Evolutionary conservation across 78 protist genomes (phyloP).

Genomic region (Goniomonas avonlea): DNA sequence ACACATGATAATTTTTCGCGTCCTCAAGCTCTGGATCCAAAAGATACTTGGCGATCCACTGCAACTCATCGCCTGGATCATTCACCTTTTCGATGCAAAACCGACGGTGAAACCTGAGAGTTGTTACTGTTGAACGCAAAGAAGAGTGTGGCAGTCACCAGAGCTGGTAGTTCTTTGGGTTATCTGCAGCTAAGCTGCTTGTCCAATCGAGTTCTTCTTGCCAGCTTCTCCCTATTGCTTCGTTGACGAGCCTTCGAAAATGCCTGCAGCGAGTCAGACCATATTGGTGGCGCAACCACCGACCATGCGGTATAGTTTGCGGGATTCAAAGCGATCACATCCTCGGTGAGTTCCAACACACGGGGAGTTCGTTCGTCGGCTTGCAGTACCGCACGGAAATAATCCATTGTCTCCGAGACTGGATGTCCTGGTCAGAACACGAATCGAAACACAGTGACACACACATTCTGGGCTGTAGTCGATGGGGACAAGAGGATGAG

Average conservation of each 20-base stretch:
- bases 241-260: constrained; percentile 45
- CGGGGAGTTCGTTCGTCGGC: constrained; percentile 54
- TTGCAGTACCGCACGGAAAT: constrained; percentile 71
- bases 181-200: constrained; percentile 38
- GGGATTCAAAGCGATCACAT: constrained; percentile 56
- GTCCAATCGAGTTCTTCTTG: constrained; percentile 53
- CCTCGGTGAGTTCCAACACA: constrained; percentile 55
- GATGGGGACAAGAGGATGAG: constrained; percentile 67
- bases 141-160: constrained; percentile 48
- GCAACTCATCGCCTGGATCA: constrained; percentile 43
- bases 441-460: background rate
- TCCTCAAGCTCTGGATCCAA: constrained; percentile 40
- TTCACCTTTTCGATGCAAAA: constrained; percentile 34
- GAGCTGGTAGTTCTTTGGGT: constrained; percentile 82
- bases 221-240: background rate
- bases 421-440: background rate
- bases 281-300: background rate
- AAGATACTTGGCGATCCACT: constrained; percentile 36
- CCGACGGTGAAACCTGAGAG: constrained; percentile 59
- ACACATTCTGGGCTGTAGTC: constrained; percentile 58
- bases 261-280: constrained; percentile 24
- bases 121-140: background rate
- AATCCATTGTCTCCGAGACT: constrained; percentile 74
- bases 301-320: constrained; percentile 80
- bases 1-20: too few species aligned